Evolutionary conservation across 345 rosid genomes (phyloP), one percentile per base, ranked within the genome.

Genomic region (Firmiana major): DNA sequence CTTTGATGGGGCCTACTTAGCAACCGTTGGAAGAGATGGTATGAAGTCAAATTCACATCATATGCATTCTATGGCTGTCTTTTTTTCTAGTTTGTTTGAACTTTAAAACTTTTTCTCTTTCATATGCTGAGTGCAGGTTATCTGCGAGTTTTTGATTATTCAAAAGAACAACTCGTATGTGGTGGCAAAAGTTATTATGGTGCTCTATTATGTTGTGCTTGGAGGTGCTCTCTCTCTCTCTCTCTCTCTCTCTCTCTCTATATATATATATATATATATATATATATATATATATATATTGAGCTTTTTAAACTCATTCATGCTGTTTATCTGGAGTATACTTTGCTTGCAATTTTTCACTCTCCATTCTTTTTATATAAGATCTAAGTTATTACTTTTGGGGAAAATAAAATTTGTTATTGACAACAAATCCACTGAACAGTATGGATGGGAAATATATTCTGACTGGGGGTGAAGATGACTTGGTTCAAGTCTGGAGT

Each of bases 21-120:
- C 99, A n/a, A 89, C 93, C 75, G 92, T 93, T 86, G 99, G 99
- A 89, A 89, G 99, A 91, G 99, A 97, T 87, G 99, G 99, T 97
- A 81, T 63, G 28, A 70, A 63, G 16, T 79, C 71, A 38, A 55
- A 26, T 46, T 28, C 2, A 8, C 66, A 21, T 40, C 36, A 28
- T 74, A 54, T 31, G n/a, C 15, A 54, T 69, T 9, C 58, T 71
- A 51, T 45, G 68, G 42, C 15, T 42, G 42, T 15, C 53, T 26
- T 77, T 67, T 71, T 71, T 54, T 62, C n/a, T 72, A 72, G 24
- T 49, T 67, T 65, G 24, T 62, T 12, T 76, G 31, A 69, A 55
- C 57, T 63, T 54, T 78, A 77, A 73, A 21, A 62, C 36, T 13
- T 58, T 68, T 64, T 79, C 28, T 55, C 22, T 22, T 67, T 49